Base-by-base conservation (phyloP, 371 early-diverging fungal species). In the Rhizopus microsporus region DNA sequence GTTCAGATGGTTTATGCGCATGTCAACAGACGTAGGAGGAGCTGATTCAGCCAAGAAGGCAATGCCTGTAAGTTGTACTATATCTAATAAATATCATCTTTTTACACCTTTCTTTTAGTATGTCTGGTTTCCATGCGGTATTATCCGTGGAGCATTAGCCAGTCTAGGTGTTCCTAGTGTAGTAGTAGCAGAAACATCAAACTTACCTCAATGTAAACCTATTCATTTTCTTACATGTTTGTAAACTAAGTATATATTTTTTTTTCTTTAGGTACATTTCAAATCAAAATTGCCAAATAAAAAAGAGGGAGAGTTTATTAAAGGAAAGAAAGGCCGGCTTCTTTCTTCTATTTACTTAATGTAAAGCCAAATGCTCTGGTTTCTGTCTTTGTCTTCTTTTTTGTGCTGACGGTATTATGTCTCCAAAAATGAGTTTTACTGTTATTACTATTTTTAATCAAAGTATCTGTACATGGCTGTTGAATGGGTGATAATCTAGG, bases 51-150 rank as follows among this genome's bases (percentile, higher is more conserved):
- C 91, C 13, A 84, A 86, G 54, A 79, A 84, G 44, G 92, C 94
- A 2, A 85, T 87, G 52, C 86, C 90, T 23, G 93, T 93, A 83
- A 71, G 81, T 62, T 15, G 4, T 35, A 23, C 0, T 23, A 23
- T 23, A 23, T 23, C 23, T 23, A 23, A 23, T 23, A 23, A 23
- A 23, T 2, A 23, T 13, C 43, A 17, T 8, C 7, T 7, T 16
- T 48, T 23, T 23, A 23, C 30, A n/a, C 23, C 7, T 34, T 32
- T 37, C 7, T n/a, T 44, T 7, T 65, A 93, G 90, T 93, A 91
- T 73, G 81, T 94, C 9, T 93, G 95, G 85, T 91, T 95, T 66
- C 96, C 97, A 3, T 96, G 96, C 64, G 98, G 98, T 3, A 84
- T 98, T 37, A 88, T 98, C 40, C 87, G 97, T 31, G 98, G 98